Evolutionary conservation across 2,329 filamentous ascomycete species (phyloP).

Genomic region (Ophiostoma australiae): DNA sequence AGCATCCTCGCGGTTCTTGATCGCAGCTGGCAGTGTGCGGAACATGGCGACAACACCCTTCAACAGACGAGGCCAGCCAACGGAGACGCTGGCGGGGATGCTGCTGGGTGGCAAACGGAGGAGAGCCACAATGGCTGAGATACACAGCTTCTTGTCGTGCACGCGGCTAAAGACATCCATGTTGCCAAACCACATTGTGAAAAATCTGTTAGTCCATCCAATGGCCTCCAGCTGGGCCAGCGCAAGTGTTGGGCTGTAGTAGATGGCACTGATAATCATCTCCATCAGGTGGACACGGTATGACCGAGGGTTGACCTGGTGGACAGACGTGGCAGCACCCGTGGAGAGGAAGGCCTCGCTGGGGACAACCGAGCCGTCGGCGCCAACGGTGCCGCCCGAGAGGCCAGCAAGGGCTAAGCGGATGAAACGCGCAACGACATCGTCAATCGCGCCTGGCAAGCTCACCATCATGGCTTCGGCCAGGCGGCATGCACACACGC

Average conservation of each 20-base stretch:
- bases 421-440: conserved; percentile 83
- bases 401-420: conserved; percentile 82
- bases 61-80: conserved; percentile 88
- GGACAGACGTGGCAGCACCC: conserved; percentile 25
- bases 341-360: conserved; percentile 21
- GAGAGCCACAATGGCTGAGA: conserved; percentile 84
- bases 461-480: conserved; percentile 97
- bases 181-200: conserved; percentile 95
- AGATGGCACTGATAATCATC: conserved; percentile 96
- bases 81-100: conserved; percentile 86
- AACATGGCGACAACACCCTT: conserved; percentile 86
- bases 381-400: conserved; percentile 42
- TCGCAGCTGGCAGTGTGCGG: conserved; percentile 78
- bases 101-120: conserved; percentile 74
- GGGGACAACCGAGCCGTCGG: conserved; percentile 44
- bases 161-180: conserved; percentile 91
- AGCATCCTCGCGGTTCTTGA: conserved; percentile 89
- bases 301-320: conserved; percentile 71
- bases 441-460: conserved; percentile 80
- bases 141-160: conserved; percentile 97
- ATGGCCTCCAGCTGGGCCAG: conserved; percentile 85
- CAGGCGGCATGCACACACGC: conserved; percentile 95
- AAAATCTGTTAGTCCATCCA: conserved; percentile 97
- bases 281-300: conserved; percentile 97
- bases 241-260: conserved; percentile 87